These are phyloP conservation scores for Fusarium circinatum DNA, from an alignment of 2,329 filamentous ascomycete genomes.

Conservation along the genomic window DNA sequence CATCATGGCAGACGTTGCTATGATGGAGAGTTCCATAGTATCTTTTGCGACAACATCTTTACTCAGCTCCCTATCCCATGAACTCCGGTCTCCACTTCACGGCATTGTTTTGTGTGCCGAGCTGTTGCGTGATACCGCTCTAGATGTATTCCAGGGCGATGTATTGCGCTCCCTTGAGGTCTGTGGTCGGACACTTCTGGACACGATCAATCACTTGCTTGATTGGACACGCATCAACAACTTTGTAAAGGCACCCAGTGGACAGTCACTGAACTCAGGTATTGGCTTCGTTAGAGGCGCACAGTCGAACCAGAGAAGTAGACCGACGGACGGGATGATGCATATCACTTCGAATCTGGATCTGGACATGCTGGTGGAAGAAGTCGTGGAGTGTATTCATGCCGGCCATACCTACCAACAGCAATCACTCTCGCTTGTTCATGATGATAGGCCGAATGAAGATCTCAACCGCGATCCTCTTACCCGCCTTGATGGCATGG, in stretches of 20 bases:
- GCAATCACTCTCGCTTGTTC: constrained; percentile 23
- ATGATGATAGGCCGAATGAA: neutral
- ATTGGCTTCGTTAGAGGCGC: neutral
- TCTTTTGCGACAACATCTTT: constrained; percentile 66
- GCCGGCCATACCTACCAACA: constrained; percentile 49
- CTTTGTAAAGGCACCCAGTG: constrained; percentile 31
- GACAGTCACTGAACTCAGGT: neutral
- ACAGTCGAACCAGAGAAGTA: neutral
- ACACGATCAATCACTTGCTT: constrained; percentile 64
- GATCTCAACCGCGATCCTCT: neutral
- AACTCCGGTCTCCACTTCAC: constrained; percentile 69
- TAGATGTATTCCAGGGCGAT: constrained; percentile 59
- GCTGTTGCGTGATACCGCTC: constrained; percentile 60
- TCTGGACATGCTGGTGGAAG: constrained; percentile 56
- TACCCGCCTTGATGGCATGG: constrained; percentile 23
- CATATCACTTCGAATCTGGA: constrained; percentile 22
- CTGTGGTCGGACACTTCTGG: constrained; percentile 61
- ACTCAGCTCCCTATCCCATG: constrained; percentile 69
- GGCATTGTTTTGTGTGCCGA: constrained; percentile 67
- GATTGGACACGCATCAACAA: constrained; percentile 66
- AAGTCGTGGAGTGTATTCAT: constrained; percentile 59
- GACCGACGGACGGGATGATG: constrained; percentile 28
- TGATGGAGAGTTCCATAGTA: constrained; percentile 52
- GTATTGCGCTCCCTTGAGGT: constrained; percentile 61
- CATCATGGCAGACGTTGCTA: constrained; percentile 66